Evolutionary conservation across 106 monocot genomes (phyloP).

Genomic region (Dendrobium catenatum): DNA sequence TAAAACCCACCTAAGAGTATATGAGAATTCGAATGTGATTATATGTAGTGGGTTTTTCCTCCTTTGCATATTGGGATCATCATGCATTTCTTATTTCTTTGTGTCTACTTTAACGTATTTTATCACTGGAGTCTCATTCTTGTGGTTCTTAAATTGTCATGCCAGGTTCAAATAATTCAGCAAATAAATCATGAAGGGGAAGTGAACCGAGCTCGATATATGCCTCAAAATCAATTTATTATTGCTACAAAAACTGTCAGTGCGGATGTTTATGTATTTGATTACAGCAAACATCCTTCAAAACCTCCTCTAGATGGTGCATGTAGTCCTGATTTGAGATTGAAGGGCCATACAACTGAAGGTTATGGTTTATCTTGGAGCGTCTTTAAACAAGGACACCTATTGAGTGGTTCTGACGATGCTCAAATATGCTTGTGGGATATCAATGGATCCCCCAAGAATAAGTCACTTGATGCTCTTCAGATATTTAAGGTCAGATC

Average conservation of each 20-base stretch:
- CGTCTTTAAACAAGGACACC: constrained; percentile 77
- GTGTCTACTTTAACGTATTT: not conserved
- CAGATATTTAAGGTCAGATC: constrained; percentile 86
- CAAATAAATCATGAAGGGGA: constrained; percentile 99
- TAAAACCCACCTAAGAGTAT: not conserved
- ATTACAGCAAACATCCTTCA: constrained; percentile 97
- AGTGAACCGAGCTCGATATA: constrained; percentile 94
- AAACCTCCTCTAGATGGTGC: constrained; percentile 89
- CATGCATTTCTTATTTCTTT: not conserved
- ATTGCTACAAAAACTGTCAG: constrained; percentile 96
- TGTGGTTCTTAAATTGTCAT: not conserved
- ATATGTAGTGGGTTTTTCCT: not conserved
- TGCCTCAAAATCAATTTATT: constrained; percentile 95
- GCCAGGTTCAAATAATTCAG: constrained; percentile 93
- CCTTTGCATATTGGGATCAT: not conserved
- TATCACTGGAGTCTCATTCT: not conserved
- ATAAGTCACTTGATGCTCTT: constrained; percentile 82
- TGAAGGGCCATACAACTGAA: constrained; percentile 89
- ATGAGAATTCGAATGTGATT: not conserved
- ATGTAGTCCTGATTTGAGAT: constrained; percentile 87
- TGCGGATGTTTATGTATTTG: constrained; percentile 96
- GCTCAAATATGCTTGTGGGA: constrained; percentile 99
- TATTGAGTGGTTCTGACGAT: constrained; percentile 98
- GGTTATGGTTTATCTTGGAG: constrained; percentile 99
- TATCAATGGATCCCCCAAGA: constrained; percentile 76